These are phyloP conservation scores for Mayamaea pseudoterrestris DNA, from an alignment of 108 stramenopile genomes.

Conservation along the genomic window DNA sequence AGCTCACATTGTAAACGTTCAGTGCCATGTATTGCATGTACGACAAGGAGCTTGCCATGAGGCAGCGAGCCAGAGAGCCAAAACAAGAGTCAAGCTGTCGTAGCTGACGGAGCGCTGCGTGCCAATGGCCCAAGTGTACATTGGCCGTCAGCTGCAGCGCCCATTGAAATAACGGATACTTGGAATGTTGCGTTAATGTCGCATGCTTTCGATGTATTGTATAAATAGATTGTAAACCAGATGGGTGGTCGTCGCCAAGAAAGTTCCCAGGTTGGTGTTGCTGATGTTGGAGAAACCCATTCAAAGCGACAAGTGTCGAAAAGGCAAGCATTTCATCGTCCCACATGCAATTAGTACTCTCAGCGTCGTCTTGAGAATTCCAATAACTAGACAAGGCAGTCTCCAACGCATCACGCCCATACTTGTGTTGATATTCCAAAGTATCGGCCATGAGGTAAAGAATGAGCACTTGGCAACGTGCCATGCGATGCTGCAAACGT, in stretches of 20 bases:
- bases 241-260: too few relatives aligned
- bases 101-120: not conserved
- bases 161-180: conserved; percentile 3
- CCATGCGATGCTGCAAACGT: conserved; percentile 3
- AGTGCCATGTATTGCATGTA: conserved; percentile 16
- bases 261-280: not conserved
- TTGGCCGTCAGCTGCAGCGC: not conserved
- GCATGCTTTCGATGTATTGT: not conserved
- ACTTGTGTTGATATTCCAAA: conserved; percentile 5
- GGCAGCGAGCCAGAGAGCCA: conserved; percentile 10
- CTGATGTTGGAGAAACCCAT: not conserved
- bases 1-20: conserved; percentile 27
- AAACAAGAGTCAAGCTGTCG: not conserved
- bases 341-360: not conserved
- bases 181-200: too few relatives aligned
- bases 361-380: not conserved
- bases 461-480: conserved; percentile 11
- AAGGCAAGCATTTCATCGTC: conserved; percentile 28
- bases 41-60: conserved; percentile 13
- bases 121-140: not conserved
- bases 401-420: conserved; percentile 11
- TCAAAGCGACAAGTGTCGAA: conserved; percentile 1
- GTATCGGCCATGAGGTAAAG: conserved; percentile 11
- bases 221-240: too few relatives aligned
- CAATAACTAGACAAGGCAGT: conserved; percentile 31